A percentile compares a stretch with the other conserved stretches of the same genome.
phyloP scores from a whole-genome alignment of 257 asterid genomes.

The Schizonepeta tenuifolia region DNA sequence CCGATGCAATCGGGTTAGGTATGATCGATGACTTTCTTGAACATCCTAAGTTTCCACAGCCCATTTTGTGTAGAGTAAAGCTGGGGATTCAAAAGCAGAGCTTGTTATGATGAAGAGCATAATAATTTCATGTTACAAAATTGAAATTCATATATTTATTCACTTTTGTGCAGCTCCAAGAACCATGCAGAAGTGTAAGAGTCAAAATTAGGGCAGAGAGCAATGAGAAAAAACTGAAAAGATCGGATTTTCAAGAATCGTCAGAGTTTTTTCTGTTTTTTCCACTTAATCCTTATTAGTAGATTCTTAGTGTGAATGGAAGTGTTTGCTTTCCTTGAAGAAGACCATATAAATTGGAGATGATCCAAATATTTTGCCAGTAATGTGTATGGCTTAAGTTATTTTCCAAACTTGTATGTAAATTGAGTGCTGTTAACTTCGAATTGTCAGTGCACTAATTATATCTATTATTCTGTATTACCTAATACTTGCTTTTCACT shows the following conservation, averaged over 20 bases:
- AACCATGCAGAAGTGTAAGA: slow-evolving; percentile 70
- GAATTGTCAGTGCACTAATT: background rate
- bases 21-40: slow-evolving; percentile 12
- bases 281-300: slow-evolving; percentile 21
- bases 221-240: background rate
- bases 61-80: background rate
- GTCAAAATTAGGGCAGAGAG: slow-evolving; percentile 43
- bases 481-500: background rate
- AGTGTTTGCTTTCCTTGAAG: slow-evolving; percentile 33
- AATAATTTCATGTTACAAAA: background rate
- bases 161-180: slow-evolving; percentile 67
- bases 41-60: background rate
- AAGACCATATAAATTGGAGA: slow-evolving; percentile 31
- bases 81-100: background rate
- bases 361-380: slow-evolving; percentile 36
- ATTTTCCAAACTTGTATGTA: slow-evolving; percentile 33
- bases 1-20: slow-evolving; percentile 90
- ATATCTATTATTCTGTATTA: background rate
- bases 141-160: background rate
- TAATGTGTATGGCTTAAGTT: slow-evolving; percentile 35
- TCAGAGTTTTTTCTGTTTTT: slow-evolving; percentile 13
- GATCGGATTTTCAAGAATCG: slow-evolving; percentile 12
- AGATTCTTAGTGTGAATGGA: slow-evolving; percentile 29
- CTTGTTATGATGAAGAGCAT: background rate
- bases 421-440: slow-evolving; percentile 30